Evolutionary conservation across 108 stramenopile genomes (phyloP).

Genomic region (Stephanodiscus minutulus): DNA sequence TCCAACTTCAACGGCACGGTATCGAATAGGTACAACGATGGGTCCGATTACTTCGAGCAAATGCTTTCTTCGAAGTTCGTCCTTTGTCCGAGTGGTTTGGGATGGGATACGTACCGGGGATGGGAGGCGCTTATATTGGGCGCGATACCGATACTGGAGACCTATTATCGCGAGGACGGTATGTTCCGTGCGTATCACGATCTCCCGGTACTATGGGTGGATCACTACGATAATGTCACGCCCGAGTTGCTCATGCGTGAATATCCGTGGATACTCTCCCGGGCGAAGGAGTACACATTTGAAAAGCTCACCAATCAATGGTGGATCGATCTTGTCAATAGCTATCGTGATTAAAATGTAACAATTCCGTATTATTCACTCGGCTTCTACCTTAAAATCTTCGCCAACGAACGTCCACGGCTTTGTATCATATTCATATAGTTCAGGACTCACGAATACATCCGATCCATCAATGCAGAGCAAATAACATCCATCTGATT

Average conservation of each 20-base stretch:
- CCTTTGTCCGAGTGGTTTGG: conserved; percentile 56
- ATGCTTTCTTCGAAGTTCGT: conserved; percentile 52
- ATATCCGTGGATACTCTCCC: conserved; percentile 38
- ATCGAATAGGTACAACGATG: conserved; percentile 18
- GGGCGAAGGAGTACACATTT: conserved; percentile 37
- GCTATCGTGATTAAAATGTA: conserved; percentile 4
- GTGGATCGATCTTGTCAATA: conserved; percentile 51
- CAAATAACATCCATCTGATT: too few relatives aligned
- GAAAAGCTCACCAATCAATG: conserved; percentile 53
- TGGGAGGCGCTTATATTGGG: conserved; percentile 54
- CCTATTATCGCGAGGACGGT: conserved; percentile 48
- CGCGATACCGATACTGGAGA: conserved; percentile 57
- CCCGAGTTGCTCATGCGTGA: conserved; percentile 45
- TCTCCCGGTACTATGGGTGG: conserved; percentile 61
- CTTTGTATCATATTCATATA: too few relatives aligned
- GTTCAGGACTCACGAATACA: too few relatives aligned
- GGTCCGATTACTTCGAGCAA: conserved; percentile 18
- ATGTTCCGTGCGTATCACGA: conserved; percentile 48
- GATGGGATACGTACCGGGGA: conserved; percentile 59
- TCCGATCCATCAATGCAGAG: too few relatives aligned
- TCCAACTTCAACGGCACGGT: conserved; percentile 47
- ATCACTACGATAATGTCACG: conserved; percentile 49
- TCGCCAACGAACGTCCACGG: too few relatives aligned
- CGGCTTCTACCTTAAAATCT: too few relatives aligned
- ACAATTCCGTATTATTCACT: too few relatives aligned